phyloP scores from a whole-genome alignment of 2,329 filamentous ascomycete genomes.

The Mycosphaerella sp. region DNA sequence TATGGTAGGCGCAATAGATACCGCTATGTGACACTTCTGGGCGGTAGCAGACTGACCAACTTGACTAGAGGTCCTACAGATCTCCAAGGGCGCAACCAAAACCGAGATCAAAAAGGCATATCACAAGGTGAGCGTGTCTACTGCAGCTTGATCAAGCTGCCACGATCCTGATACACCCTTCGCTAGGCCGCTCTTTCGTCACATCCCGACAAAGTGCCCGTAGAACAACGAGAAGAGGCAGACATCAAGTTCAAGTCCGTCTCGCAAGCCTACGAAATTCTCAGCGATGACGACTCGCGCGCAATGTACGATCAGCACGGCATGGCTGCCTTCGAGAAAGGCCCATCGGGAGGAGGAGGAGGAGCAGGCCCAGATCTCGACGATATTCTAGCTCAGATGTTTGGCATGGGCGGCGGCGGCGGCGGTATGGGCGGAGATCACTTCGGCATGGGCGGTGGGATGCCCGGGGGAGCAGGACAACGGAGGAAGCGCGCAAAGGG shows the following conservation, averaged over 20 bases:
- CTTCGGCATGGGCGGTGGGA: constrained; percentile 32
- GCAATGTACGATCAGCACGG: constrained; percentile 87
- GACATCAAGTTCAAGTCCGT: constrained; percentile 90
- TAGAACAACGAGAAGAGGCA: constrained; percentile 74
- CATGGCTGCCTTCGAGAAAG: constrained; percentile 89
- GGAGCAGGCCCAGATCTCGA: constrained; percentile 77
- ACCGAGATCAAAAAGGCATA: constrained; percentile 93
- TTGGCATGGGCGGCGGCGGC: constrained; percentile 57
- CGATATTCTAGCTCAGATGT: constrained; percentile 91
- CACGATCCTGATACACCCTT: neutral
- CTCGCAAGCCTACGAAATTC: constrained; percentile 94
- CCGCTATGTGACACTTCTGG: neutral
- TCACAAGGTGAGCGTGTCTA: constrained; percentile 61
- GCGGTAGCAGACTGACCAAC: constrained; percentile 27
- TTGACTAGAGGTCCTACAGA: constrained; percentile 65
- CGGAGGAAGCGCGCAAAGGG: constrained; percentile 53
- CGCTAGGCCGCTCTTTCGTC: constrained; percentile 57
- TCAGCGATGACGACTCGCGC: constrained; percentile 90
- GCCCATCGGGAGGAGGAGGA: constrained; percentile 57
- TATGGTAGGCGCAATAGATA: constrained; percentile 41
- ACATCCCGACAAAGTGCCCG: constrained; percentile 93
- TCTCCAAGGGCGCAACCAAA: constrained; percentile 64
- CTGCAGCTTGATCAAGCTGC: neutral
- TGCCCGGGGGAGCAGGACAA: constrained; percentile 9
- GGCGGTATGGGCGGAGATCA: constrained; percentile 38